These are phyloP conservation scores for Sapria himalayana DNA, from an alignment of 345 rosid genomes.

Conservation along the genomic window DNA sequence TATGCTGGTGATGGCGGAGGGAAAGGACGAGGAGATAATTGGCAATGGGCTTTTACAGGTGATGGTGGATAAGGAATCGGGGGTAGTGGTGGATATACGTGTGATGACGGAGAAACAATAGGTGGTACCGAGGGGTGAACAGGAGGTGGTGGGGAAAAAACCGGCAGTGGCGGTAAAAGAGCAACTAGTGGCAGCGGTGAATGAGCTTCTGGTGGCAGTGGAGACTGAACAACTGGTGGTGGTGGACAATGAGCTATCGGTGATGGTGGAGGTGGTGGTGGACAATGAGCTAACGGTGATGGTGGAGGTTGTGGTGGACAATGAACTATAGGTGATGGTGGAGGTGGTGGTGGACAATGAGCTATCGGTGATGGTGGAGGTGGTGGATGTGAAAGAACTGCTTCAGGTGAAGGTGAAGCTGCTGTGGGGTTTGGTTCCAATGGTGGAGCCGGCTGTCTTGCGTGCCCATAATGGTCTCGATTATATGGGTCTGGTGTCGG, in stretches of 20 bases:
- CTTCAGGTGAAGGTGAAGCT: slow-evolving; percentile 2
- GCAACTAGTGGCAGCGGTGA: not conserved
- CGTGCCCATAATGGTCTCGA: not conserved
- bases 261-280: slow-evolving; percentile 12
- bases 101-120: slow-evolving; percentile 7
- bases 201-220: slow-evolving; percentile 9
- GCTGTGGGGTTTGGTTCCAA: slow-evolving; percentile 2
- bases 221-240: slow-evolving; percentile 10
- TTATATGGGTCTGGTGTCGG: not conserved
- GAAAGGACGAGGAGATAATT: slow-evolving; percentile 9
- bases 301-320: slow-evolving; percentile 13
- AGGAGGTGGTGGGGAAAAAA: slow-evolving; percentile 9
- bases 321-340: slow-evolving; percentile 6
- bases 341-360: not conserved
- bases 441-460: slow-evolving; percentile 5
- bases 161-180: slow-evolving; percentile 8
- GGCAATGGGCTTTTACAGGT: not conserved
- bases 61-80: slow-evolving; percentile 12
- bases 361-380: slow-evolving; percentile 9
- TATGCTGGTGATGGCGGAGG: slow-evolving; percentile 12
- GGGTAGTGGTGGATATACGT: slow-evolving; percentile 9
- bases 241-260: slow-evolving; percentile 13
- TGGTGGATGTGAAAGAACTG: slow-evolving; percentile 1
- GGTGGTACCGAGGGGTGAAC: slow-evolving; percentile 3
- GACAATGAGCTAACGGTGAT: slow-evolving; percentile 4